Percentiles rank a stretch among this genome's conserved stretches.
Evolutionary conservation across 352 stramenopile species (phyloP).

Genomic region (Aphanomyces cochlioides): DNA sequence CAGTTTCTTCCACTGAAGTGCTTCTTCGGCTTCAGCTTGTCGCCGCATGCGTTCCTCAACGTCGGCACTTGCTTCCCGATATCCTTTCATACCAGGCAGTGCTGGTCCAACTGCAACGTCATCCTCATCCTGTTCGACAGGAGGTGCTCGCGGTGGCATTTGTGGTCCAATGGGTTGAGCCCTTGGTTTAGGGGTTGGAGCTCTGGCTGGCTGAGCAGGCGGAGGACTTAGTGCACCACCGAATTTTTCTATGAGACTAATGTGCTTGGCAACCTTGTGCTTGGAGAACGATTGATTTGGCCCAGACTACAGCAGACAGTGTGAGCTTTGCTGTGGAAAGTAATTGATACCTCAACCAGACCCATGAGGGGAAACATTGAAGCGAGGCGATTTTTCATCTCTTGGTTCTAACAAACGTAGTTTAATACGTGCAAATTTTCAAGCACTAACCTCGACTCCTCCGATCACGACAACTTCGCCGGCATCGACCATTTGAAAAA

Average conservation of each 20-base stretch:
- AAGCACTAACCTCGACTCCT: constrained; percentile 40
- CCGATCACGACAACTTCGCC: constrained; percentile 70
- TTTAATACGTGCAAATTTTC: not conserved
- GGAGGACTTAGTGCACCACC: not conserved
- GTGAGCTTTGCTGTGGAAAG: not conserved
- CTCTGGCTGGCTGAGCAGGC: not conserved
- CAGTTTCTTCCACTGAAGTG: constrained; percentile 60
- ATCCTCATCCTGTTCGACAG: constrained; percentile 49
- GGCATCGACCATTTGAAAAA: constrained; percentile 76
- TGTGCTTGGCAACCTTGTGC: constrained; percentile 28
- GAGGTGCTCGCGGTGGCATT: not conserved
- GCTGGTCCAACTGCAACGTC: constrained; percentile 58
- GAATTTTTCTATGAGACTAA: constrained; percentile 11
- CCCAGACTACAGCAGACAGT: constrained; percentile 30
- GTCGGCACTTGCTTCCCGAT: constrained; percentile 57
- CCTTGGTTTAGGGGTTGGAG: not conserved
- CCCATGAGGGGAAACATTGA: constrained; percentile 69
- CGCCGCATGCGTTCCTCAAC: constrained; percentile 71
- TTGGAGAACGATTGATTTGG: constrained; percentile 59
- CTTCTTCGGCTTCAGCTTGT: constrained; percentile 50
- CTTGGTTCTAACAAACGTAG: constrained; percentile 45
- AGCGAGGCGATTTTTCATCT: constrained; percentile 60
- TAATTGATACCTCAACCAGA: constrained; percentile 48
- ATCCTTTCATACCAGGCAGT: constrained; percentile 74
- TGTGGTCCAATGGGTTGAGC: constrained; percentile 13